phyloP scores from a whole-genome alignment of 2,329 filamentous ascomycete genomes.

The Endothia cerciana region DNA sequence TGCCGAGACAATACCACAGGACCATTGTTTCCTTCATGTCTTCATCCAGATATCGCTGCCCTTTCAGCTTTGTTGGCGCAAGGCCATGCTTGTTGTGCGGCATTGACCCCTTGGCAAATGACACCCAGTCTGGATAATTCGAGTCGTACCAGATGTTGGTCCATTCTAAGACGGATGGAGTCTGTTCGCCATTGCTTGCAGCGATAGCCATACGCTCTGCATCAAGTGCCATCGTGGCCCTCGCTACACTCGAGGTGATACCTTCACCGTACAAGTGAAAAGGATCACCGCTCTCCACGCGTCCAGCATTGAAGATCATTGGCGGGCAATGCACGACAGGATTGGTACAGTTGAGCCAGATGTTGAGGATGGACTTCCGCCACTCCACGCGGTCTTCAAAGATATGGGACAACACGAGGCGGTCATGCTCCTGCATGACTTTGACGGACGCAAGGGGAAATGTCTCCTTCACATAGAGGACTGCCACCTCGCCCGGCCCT shows the following conservation, averaged over 20 bases:
- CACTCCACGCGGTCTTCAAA: slow-evolving; percentile 18
- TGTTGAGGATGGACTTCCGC: slow-evolving; percentile 15
- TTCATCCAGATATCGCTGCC: slow-evolving; percentile 15
- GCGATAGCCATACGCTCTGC: slow-evolving; percentile 17
- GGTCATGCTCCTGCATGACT: background rate
- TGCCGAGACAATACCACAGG: slow-evolving; percentile 16
- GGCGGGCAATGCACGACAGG: slow-evolving; percentile 19
- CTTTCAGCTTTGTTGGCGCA: slow-evolving; percentile 11
- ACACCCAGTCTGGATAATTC: slow-evolving; percentile 19
- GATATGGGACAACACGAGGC: background rate
- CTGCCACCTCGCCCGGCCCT: slow-evolving; percentile 4
- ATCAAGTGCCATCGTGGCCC: slow-evolving; percentile 17
- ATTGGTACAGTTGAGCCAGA: slow-evolving; percentile 22
- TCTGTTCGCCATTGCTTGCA: slow-evolving; percentile 10
- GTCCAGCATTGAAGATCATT: slow-evolving; percentile 16
- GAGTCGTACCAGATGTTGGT: slow-evolving; percentile 21
- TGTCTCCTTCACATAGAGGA: slow-evolving; percentile 18
- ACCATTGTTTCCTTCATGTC: slow-evolving; percentile 24
- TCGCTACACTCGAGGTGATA: slow-evolving; percentile 15
- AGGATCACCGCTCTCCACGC: slow-evolving; percentile 13
- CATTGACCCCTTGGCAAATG: slow-evolving; percentile 8
- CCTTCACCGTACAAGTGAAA: slow-evolving; percentile 17
- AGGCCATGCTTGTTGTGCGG: slow-evolving; percentile 20
- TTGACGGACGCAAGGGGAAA: slow-evolving; percentile 16
- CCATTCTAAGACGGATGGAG: slow-evolving; percentile 17